These are phyloP conservation scores for Aethionema arabicum DNA, from an alignment of 345 rosid species.

Conservation along the genomic window DNA sequence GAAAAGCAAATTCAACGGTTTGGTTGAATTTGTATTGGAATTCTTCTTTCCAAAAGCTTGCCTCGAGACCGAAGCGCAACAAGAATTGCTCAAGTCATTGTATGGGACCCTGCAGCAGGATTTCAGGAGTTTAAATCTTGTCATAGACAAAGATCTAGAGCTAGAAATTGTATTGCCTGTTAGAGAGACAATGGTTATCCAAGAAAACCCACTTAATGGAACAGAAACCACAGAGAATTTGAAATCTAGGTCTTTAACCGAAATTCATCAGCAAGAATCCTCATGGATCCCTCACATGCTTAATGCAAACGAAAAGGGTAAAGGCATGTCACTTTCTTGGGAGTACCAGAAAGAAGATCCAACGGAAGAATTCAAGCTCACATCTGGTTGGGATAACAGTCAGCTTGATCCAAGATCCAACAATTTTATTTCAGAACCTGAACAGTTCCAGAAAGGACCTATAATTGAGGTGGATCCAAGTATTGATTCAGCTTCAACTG, in stretches of 20 bases:
- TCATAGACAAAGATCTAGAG: conserved; percentile 54
- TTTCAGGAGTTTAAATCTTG: conserved; percentile 50
- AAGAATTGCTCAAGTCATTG: conserved; percentile 49
- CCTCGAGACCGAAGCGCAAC: conserved; percentile 45
- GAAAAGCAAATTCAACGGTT: conserved; percentile 41
- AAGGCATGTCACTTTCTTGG: conserved; percentile 61
- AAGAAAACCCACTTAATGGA: conserved; percentile 27
- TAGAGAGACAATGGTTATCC: conserved; percentile 37
- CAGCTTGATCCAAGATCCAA: conserved; percentile 36
- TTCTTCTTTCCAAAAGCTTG: conserved; percentile 77
- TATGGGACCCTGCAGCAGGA: conserved; percentile 50
- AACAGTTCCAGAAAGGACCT: conserved; percentile 40
- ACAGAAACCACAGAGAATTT: conserved; percentile 32
- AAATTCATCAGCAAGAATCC: conserved; percentile 45
- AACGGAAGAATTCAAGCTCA: conserved; percentile 55
- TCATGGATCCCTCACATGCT: conserved; percentile 59
- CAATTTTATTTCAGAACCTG: conserved; percentile 43
- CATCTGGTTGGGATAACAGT: conserved; percentile 43
- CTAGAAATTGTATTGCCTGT: conserved; percentile 44
- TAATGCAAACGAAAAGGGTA: conserved; percentile 62
- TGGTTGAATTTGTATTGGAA: conserved; percentile 74
- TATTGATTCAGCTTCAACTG: conserved; percentile 37
- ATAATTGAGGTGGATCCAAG: conserved; percentile 37
- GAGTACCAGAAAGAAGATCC: conserved; percentile 59
- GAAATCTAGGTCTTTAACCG: conserved; percentile 38